These are phyloP conservation scores for Aspergillus indologenus DNA, from an alignment of 495 filamentous ascomycete genomes.

Conservation along the genomic window DNA sequence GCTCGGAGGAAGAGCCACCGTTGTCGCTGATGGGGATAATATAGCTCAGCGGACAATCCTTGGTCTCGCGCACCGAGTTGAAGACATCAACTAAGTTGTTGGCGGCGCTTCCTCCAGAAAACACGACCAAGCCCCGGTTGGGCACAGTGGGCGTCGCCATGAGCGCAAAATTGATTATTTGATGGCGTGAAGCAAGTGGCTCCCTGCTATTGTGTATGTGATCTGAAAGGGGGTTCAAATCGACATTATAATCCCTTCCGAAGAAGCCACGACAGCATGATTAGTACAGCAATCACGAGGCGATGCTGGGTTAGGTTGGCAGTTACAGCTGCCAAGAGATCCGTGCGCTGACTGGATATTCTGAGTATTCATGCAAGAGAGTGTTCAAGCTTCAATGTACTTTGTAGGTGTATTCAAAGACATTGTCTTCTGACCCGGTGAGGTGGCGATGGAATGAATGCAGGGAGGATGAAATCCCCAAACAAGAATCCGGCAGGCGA, in stretches of 20 bases:
- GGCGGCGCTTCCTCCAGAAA: slow-evolving; percentile 87
- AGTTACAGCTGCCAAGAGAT: neutral
- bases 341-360: neutral
- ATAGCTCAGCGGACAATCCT: slow-evolving; percentile 68
- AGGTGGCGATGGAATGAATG: neutral
- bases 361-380: neutral
- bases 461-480: neutral
- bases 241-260: neutral
- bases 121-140: slow-evolving; percentile 68
- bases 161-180: neutral
- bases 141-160: slow-evolving; percentile 18
- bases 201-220: neutral
- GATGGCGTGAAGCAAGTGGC: neutral
- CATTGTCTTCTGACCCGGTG: too few species aligned
- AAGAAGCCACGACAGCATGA: neutral
- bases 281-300: neutral
- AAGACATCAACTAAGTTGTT: slow-evolving; percentile 95
- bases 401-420: too few species aligned
- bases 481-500: neutral
- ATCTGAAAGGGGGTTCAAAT: neutral
- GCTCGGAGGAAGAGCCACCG: slow-evolving; percentile 85
- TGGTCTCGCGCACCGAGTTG: slow-evolving; percentile 65
- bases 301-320: too few species aligned
- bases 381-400: too few species aligned
- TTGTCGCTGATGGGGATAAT: slow-evolving; percentile 95